Evolutionary conservation across 495 filamentous ascomycete genomes (phyloP).

Genomic region (Sordaria brevicollis): DNA sequence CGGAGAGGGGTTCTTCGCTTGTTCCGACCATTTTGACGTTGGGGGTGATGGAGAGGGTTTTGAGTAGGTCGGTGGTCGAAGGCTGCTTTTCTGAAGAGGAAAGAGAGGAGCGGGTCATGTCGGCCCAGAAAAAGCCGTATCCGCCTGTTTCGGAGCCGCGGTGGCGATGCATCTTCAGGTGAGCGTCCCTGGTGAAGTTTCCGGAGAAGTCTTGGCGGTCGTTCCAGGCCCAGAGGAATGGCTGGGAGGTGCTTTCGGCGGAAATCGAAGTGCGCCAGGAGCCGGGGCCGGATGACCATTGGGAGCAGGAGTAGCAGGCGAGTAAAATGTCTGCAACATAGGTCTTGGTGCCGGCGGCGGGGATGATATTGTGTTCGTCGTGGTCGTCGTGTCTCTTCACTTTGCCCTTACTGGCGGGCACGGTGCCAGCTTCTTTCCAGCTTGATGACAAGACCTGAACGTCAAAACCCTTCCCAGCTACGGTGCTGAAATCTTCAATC

Average conservation of each 20-base stretch:
- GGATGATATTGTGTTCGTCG: background rate
- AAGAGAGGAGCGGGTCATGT: slow-evolving; percentile 4
- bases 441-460: background rate
- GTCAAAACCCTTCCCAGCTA: background rate
- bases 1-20: slow-evolving; percentile 3
- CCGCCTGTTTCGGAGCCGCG: slow-evolving; percentile 4
- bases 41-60: background rate
- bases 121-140: slow-evolving; percentile 14
- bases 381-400: slow-evolving; percentile 4
- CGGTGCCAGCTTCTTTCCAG: background rate
- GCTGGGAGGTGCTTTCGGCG: slow-evolving; percentile 8
- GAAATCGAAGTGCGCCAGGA: slow-evolving; percentile 1
- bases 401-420: background rate
- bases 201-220: slow-evolving; percentile 11
- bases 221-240: slow-evolving; percentile 26
- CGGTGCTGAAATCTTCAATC: background rate
- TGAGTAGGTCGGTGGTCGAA: background rate
- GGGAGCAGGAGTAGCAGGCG: slow-evolving; percentile 15
- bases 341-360: background rate
- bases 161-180: slow-evolving; percentile 17
- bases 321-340: slow-evolving; percentile 9
- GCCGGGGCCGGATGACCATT: background rate
- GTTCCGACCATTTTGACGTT: slow-evolving; percentile 1
- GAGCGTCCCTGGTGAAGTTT: slow-evolving; percentile 2
- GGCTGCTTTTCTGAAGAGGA: background rate